Conservation (phyloP, 129 eudicot species). For the Tanacetum coccineum region DNA sequence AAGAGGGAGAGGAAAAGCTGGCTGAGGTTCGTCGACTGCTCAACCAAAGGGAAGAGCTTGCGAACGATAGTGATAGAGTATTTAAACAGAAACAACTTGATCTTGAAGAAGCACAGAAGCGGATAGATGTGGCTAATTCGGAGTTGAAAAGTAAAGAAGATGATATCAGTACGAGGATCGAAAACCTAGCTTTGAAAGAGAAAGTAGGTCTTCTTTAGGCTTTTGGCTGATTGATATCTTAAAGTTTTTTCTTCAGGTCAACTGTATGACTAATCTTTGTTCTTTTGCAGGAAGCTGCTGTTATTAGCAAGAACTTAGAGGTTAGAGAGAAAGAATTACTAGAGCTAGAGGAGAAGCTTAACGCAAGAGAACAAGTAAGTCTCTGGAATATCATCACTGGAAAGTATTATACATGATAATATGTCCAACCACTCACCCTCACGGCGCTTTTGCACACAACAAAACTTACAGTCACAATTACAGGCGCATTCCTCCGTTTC, state of each 20-base stretch:
- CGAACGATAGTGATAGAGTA: constrained; percentile 68
- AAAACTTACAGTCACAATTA: too few species aligned
- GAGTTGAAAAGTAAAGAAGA: constrained; percentile 66
- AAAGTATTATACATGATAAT: background rate
- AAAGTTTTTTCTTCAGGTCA: background rate
- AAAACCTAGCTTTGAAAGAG: constrained; percentile 58
- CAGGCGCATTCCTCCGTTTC: too few species aligned
- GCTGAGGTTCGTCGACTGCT: constrained; percentile 81
- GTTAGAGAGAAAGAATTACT: constrained; percentile 60
- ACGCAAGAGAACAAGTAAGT: constrained; percentile 64
- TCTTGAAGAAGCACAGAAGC: constrained; percentile 64
- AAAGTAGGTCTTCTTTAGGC: constrained; percentile 44
- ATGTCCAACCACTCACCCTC: constrained; percentile 2
- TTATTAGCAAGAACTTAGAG: constrained; percentile 51
- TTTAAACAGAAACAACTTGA: constrained; percentile 71
- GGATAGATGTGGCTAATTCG: constrained; percentile 47
- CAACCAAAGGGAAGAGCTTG: constrained; percentile 86
- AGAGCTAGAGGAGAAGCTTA: constrained; percentile 68
- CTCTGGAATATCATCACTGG: background rate
- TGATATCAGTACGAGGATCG: constrained; percentile 58
- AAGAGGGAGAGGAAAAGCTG: constrained; percentile 85
- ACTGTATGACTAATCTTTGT: background rate
- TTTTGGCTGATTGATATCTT: constrained; percentile 14
- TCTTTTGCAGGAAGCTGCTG: constrained; percentile 69
- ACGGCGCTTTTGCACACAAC: background rate